Percentiles rank a stretch among this genome's conserved stretches.
Evolutionary conservation across 495 filamentous ascomycete species (phyloP).

Genomic region (Bathelium albidoporum): DNA sequence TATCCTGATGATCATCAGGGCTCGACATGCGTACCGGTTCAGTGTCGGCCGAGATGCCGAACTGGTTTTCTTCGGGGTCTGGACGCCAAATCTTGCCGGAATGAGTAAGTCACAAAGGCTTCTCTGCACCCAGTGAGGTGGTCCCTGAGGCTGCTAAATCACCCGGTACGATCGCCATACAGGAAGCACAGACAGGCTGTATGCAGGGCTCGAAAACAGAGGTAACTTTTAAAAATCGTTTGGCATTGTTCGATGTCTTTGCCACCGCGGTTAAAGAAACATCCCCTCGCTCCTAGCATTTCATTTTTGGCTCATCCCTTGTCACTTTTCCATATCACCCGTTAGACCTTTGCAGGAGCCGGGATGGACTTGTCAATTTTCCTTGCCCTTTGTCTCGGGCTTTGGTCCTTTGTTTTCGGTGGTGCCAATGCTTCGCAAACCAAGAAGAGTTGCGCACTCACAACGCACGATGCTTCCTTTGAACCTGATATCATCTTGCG

Average conservation of each 20-base stretch:
- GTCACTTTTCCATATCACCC: no score
- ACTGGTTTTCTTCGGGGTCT: neutral
- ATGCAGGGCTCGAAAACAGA: neutral
- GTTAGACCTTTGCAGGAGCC: neutral
- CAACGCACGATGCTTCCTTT: conserved; percentile 33
- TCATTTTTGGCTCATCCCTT: no score
- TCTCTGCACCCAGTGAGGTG: neutral
- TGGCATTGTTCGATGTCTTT: neutral
- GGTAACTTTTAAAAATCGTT: neutral
- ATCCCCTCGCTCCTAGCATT: no score
- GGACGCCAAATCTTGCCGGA: neutral
- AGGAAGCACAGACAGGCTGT: neutral
- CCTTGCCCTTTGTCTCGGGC: neutral
- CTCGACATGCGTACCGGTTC: neutral
- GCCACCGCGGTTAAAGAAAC: no score
- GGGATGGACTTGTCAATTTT: neutral
- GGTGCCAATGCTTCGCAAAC: neutral
- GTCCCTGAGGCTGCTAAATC: neutral
- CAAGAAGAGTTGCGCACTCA: conserved; percentile 1
- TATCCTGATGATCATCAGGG: neutral
- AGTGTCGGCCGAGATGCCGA: neutral
- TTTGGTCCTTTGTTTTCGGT: neutral
- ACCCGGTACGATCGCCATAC: neutral
- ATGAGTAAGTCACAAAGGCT: neutral
- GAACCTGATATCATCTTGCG: conserved; percentile 42